Evolutionary conservation across 2,329 filamentous ascomycete genomes (phyloP), one percentile per base, ranked within the genome.

Genomic region (Ophiostoma sp.): DNA sequence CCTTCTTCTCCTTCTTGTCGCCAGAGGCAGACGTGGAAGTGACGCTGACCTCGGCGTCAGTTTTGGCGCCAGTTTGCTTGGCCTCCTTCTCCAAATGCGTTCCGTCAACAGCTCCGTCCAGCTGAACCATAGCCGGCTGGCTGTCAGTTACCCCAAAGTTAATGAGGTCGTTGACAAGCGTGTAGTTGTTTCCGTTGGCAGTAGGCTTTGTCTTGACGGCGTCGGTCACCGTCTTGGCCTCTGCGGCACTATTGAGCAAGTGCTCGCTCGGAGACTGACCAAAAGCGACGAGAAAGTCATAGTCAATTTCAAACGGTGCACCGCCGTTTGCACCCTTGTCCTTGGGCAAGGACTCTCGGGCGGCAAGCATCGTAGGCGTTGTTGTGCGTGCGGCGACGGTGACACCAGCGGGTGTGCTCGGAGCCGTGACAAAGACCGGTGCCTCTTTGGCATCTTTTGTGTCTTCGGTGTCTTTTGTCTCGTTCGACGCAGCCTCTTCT

Each of bases 81-180:
- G 22, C 50, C 61, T 42, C 9, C 4, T 17, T 2, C 9, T 22
- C 61, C 36, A n/a, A n/a, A n/a, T n/a, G n/a, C n/a, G n/a, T n/a
- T n/a, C 45, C 61, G 36, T 66, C 61, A 22, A 22, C 36, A 22
- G 12, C 5, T 8, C 36, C 36, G 36, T 66, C 36, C 12, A 28
- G 11, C 36, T 45, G 61, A 15, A n/a, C 11, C 3, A 39, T 15
- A 7, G 22, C 36, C 1, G n/a, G 57, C 36, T 66, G 25, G 15
- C 39, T 6, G 8, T 22, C 42, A 2, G 42, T 28, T 0, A 25
- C 19, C 25, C 52, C 68, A 4, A 70, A 22, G 19, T 70, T n/a
- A 7, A 70, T 70, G 31, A 70, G 68, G 50, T 57, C n/a, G 68
- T 57, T 25, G 48, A 39, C 68, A 22, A 55, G 22, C 9, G 9